These are phyloP conservation scores for Arthroderma sp. DNA, from an alignment of 2,329 filamentous ascomycete genomes.

Conservation along the genomic window DNA sequence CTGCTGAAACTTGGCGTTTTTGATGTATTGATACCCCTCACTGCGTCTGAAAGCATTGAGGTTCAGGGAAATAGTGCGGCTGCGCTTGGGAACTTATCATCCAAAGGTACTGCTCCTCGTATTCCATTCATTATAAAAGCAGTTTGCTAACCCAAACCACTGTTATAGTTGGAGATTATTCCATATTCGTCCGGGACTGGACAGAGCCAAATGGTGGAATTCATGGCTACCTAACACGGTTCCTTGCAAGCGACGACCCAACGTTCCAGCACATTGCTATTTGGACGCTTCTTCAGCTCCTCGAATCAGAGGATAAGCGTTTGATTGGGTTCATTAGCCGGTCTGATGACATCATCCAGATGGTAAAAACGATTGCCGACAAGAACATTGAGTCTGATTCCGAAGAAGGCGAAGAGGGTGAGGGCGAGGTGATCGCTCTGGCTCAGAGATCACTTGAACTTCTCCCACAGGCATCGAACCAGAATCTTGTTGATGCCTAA, in stretches of 20 bases:
- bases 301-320: constrained; percentile 85
- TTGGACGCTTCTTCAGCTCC: constrained; percentile 88
- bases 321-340: constrained; percentile 81
- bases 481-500: constrained; percentile 9
- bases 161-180: constrained; percentile 74
- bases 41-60: constrained; percentile 89
- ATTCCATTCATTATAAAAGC: neutral
- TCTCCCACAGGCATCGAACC: constrained; percentile 63
- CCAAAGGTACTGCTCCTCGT: constrained; percentile 58
- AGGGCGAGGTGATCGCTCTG: constrained; percentile 83
- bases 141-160: constrained; percentile 18
- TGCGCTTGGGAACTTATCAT: constrained; percentile 86
- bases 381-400: constrained; percentile 78
- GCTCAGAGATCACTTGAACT: constrained; percentile 83
- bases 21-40: constrained; percentile 88
- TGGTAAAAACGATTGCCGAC: constrained; percentile 84
- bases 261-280: constrained; percentile 99
- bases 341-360: constrained; percentile 78
- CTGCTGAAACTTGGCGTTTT: constrained; percentile 87
- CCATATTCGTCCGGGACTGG: constrained; percentile 92
- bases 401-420: constrained; percentile 76
- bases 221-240: constrained; percentile 84
- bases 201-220: constrained; percentile 83
- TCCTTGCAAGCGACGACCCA: constrained; percentile 84
- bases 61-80: constrained; percentile 97